Base-by-base conservation (phyloP, 2,329 filamentous ascomycete genomes). In the Curvularia sp. region DNA sequence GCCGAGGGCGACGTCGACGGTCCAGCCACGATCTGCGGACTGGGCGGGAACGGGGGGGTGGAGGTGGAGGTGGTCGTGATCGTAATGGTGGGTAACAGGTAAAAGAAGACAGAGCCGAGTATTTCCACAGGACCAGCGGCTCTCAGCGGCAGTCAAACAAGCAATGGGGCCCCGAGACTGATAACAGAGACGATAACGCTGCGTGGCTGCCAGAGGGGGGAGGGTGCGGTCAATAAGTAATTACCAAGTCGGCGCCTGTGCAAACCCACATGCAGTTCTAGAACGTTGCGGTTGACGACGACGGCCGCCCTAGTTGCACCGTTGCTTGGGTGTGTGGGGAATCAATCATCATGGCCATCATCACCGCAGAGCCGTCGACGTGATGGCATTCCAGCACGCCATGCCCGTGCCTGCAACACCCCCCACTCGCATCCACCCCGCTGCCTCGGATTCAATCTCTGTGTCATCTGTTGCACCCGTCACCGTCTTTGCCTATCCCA, bases 301-400 rank as follows among this genome's bases (percentile, higher is more conserved):
- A 64, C 61, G 43, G 27, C 47, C 32, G 46, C 49, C 57, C 59
- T 61, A 67, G 56, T 56, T 63, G 61, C 64, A 63, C 62, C 60
- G 62, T 54, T 32, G 49, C 39, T 63, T 61, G 60, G 55, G 50
- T 53, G 67, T 64, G 65, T 64, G 64, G 68, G 65, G 65, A 49
- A 67, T 68, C 68, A 65, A 64, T 67, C 62, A 65, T 61, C 59
- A 72, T 74, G 57, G 71, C 69, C 64, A 72, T 56, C 54, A n/a
- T n/a, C n/a, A 53, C 49, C 46, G 71, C 71, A 57, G 62, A 67
- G 58, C 66, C 68, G 67, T 70, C 53, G 60, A 60, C 61, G 63
- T 66, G 65, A 66, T 70, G 12, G 25, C 25, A 18, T 15, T 32
- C 60, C 51, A 74, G 72, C 73, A 75, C 74, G 74, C 70, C 73